These are phyloP conservation scores for Ophiosphaerella herpotricha DNA, from an alignment of 2,329 filamentous ascomycete genomes.

Conservation along the genomic window DNA sequence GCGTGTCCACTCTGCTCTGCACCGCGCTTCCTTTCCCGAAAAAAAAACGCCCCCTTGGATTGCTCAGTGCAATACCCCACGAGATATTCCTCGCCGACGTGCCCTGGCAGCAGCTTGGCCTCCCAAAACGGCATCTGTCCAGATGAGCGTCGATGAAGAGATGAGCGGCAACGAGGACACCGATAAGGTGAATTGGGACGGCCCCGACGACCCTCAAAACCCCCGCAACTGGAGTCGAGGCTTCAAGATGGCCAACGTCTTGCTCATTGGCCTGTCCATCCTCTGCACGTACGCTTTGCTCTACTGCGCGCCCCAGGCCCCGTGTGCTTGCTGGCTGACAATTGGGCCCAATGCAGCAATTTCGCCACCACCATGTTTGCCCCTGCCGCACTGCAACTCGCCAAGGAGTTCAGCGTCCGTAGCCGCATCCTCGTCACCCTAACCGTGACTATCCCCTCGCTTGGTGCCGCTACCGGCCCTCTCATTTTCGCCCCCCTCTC, in stretches of 20 bases:
- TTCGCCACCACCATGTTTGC: conserved; percentile 14
- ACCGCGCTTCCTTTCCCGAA: no score
- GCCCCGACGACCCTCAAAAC: conserved; percentile 42
- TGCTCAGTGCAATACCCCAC: no score
- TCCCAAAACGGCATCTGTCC: no score
- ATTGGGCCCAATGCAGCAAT: conserved; percentile 4
- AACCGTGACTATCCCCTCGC: conserved; percentile 23
- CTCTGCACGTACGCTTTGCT: neutral
- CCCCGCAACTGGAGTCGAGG: conserved; percentile 40
- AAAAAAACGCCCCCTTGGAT: no score
- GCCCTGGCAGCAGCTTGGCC: no score
- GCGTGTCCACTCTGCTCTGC: no score
- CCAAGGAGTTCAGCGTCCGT: conserved; percentile 22
- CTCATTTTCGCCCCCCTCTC: conserved; percentile 40
- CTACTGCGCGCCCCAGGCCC: no score
- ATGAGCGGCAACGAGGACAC: neutral
- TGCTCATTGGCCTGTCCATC: neutral
- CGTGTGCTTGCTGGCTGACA: no score
- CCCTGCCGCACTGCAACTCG: neutral
- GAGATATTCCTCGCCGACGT: no score
- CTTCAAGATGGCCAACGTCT: conserved; percentile 1
- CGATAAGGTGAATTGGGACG: conserved; percentile 36
- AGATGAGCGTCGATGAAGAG: conserved; percentile 3
- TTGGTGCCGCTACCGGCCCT: conserved; percentile 42
- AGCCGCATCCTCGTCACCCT: no score